Conservation (phyloP, 78 protist genomes). For the Creolimax fragrantissima region DNA sequence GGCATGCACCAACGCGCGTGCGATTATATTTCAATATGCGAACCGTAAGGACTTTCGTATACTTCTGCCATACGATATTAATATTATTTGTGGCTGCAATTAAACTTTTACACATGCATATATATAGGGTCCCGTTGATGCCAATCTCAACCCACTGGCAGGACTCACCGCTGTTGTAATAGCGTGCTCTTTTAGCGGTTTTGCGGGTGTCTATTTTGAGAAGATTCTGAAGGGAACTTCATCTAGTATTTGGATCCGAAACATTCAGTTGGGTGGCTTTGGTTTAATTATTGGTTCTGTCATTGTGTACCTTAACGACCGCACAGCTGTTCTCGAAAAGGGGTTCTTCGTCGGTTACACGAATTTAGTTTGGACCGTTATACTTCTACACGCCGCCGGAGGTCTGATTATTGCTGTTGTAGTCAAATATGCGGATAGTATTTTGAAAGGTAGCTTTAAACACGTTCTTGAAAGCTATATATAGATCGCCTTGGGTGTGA, state of each 20-base stretch:
- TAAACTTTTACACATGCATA: too few relatives aligned
- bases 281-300: neutral
- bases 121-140: too few relatives aligned
- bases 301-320: neutral
- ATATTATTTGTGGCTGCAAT: too few relatives aligned
- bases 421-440: conserved; percentile 68
- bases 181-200: conserved; percentile 29
- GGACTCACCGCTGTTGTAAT: conserved; percentile 29
- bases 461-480: too few relatives aligned
- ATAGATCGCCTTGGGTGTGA: too few relatives aligned
- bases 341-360: neutral
- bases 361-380: neutral
- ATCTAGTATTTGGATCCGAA: conserved; percentile 41
- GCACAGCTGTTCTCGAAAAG: neutral
- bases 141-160: too few relatives aligned
- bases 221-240: conserved; percentile 34
- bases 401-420: conserved; percentile 61
- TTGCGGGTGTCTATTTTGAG: conserved; percentile 65
- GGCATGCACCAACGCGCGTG: too few relatives aligned
- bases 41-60: too few relatives aligned
- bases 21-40: too few relatives aligned
- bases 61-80: too few relatives aligned
- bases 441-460: conserved; percentile 64
- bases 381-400: conserved; percentile 42
- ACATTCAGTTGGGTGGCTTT: conserved; percentile 34